Conservation (phyloP, 257 asterid genomes). For the Petrea volubilis region DNA sequence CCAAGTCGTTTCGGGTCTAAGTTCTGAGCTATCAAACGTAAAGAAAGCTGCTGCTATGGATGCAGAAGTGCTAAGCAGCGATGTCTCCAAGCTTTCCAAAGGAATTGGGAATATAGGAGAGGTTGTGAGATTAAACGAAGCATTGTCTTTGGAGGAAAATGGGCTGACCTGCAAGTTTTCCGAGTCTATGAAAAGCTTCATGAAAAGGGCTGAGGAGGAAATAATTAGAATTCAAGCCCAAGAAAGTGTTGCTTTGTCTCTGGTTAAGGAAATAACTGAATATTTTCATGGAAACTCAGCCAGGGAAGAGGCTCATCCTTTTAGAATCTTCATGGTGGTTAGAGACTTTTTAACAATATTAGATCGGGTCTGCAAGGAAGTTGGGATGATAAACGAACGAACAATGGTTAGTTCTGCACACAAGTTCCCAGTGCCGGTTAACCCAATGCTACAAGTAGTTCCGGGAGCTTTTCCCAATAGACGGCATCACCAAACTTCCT, state of each 20-base stretch:
- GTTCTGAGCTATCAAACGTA: conserved; percentile 79
- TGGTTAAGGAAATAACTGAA: conserved; percentile 93
- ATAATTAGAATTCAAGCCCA: conserved; percentile 87
- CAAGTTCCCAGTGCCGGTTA: conserved; percentile 87
- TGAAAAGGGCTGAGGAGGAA: conserved; percentile 82
- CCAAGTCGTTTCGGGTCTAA: conserved; percentile 77
- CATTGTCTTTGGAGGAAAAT: conserved; percentile 33
- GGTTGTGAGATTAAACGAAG: conserved; percentile 52
- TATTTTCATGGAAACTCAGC: conserved; percentile 97
- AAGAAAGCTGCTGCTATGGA: conserved; percentile 98
- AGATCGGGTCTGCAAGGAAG: conserved; percentile 97
- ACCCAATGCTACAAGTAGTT: conserved; percentile 70
- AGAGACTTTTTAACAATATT: conserved; percentile 77
- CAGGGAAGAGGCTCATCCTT: conserved; percentile 94
- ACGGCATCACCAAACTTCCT: conserved; percentile 42
- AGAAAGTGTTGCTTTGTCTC: conserved; percentile 86
- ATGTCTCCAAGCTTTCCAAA: conserved; percentile 71
- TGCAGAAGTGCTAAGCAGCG: conserved; percentile 83
- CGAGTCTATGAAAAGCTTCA: conserved; percentile 64
- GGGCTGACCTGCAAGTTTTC: conserved; percentile 47
- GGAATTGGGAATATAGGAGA: conserved; percentile 73
- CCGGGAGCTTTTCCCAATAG: conserved; percentile 39
- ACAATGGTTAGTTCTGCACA: conserved; percentile 73
- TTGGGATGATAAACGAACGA: conserved; percentile 82
- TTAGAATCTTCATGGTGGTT: conserved; percentile 93